phyloP scores from a whole-genome alignment of 768 basidiomycete genomes.

The Trichaptum fuscoviolaceum region DNA sequence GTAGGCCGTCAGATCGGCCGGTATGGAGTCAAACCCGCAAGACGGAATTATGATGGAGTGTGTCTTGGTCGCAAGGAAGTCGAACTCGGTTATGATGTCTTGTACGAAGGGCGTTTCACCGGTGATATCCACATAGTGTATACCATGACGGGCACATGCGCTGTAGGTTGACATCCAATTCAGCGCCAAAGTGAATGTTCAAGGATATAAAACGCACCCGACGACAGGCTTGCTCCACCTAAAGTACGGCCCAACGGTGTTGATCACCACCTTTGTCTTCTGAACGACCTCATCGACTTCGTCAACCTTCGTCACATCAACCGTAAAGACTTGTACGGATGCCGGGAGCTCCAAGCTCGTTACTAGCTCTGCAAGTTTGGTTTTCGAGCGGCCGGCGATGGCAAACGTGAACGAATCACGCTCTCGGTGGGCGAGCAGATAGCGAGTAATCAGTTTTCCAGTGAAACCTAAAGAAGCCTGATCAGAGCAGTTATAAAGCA shows the following conservation, averaged over 20 bases:
- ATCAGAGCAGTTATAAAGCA: neutral
- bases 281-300: slow-evolving; percentile 56
- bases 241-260: slow-evolving; percentile 73
- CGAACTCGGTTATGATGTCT: slow-evolving; percentile 59
- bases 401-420: slow-evolving; percentile 56
- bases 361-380: slow-evolving; percentile 52
- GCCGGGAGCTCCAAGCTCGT: slow-evolving; percentile 35
- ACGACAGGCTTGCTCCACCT: slow-evolving; percentile 70
- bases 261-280: slow-evolving; percentile 63
- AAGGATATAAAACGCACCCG: slow-evolving; percentile 31
- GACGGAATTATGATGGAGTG: slow-evolving; percentile 74
- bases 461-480: slow-evolving; percentile 45
- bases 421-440: slow-evolving; percentile 62
- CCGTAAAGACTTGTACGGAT: slow-evolving; percentile 39
- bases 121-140: slow-evolving; percentile 83
- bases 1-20: slow-evolving; percentile 65
- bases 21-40: slow-evolving; percentile 74
- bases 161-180: slow-evolving; percentile 24
- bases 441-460: slow-evolving; percentile 61
- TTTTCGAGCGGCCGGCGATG: slow-evolving; percentile 61
- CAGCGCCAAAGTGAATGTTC: neutral
- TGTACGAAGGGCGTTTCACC: slow-evolving; percentile 67
- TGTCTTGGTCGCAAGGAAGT: slow-evolving; percentile 64
- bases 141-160: slow-evolving; percentile 67
- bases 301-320: slow-evolving; percentile 53